Conservation (phyloP, 257 asterid species). For the Salvia hispanica region DNA sequence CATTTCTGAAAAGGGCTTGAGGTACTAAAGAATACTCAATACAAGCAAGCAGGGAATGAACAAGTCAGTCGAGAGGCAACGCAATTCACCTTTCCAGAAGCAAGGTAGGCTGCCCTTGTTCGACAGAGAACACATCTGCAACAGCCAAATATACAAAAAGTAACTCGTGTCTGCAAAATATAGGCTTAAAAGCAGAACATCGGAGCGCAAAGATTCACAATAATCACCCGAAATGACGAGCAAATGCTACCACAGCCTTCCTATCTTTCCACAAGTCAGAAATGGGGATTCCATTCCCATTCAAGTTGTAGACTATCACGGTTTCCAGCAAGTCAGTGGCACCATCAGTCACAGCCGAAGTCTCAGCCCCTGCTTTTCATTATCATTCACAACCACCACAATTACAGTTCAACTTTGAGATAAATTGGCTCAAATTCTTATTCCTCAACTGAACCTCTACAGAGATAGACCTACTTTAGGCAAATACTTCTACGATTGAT, state of each 20-base stretch:
- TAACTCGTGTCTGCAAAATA: neutral
- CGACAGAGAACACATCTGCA: slow-evolving; percentile 96
- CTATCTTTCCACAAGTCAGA: slow-evolving; percentile 94
- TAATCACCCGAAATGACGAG: slow-evolving; percentile 93
- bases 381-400: slow-evolving; percentile 26
- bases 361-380: slow-evolving; percentile 48
- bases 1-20: neutral
- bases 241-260: slow-evolving; percentile 93
- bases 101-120: slow-evolving; percentile 86
- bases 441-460: neutral
- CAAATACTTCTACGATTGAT: neutral
- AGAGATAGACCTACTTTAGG: neutral
- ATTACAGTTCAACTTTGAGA: neutral
- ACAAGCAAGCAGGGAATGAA: neutral
- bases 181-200: slow-evolving; percentile 14
- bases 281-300: slow-evolving; percentile 63
- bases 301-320: slow-evolving; percentile 63
- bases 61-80: neutral
- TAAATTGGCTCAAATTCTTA: neutral
- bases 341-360: slow-evolving; percentile 45
- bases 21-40: neutral
- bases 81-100: slow-evolving; percentile 66
- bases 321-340: slow-evolving; percentile 52
- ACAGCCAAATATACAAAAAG: neutral
- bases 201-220: slow-evolving; percentile 14